Conservation (phyloP, 768 basidiomycete species). For the Pseudohyphozyma bogoriensis region DNA sequence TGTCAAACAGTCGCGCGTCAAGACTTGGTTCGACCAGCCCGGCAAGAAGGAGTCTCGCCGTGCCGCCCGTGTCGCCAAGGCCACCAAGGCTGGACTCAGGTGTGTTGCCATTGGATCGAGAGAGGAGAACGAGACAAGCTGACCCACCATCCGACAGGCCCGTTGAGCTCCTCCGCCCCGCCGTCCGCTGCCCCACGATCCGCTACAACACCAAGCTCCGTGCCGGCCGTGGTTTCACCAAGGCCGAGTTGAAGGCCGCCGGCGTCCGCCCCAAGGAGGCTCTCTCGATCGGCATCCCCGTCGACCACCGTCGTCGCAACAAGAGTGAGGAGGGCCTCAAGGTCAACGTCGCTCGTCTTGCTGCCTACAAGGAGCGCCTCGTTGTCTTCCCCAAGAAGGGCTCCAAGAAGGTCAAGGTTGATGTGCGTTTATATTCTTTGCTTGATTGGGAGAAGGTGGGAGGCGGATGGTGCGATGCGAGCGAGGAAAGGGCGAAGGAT, state of each 20-base stretch:
- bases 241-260: conserved; percentile 88
- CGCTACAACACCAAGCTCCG: conserved; percentile 98
- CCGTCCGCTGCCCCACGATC: conserved; percentile 89
- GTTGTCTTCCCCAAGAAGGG: conserved; percentile 93
- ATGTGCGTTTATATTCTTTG: conserved; percentile 58
- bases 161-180: conserved; percentile 74
- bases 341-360: conserved; percentile 78
- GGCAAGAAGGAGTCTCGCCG: conserved; percentile 94
- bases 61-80: conserved; percentile 81
- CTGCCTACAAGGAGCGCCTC: conserved; percentile 82
- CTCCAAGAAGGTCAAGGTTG: conserved; percentile 83
- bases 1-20: conserved; percentile 62
- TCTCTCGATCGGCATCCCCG: conserved; percentile 79
- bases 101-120: conserved; percentile 36
- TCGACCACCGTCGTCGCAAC: conserved; percentile 95
- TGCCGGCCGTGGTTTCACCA: conserved; percentile 92
- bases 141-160: conserved; percentile 19
- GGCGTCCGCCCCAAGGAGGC: conserved; percentile 91
- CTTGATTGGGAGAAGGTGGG: neutral
- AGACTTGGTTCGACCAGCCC: conserved; percentile 98
- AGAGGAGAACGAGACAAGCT: too few relatives aligned
- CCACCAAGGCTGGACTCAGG: conserved; percentile 79
- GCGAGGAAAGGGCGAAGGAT: neutral
- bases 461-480: neutral
- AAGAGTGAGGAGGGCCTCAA: conserved; percentile 92